Evolutionary conservation across 768 basidiomycete genomes (phyloP).

Genomic region (Lactarius hengduanensis): DNA sequence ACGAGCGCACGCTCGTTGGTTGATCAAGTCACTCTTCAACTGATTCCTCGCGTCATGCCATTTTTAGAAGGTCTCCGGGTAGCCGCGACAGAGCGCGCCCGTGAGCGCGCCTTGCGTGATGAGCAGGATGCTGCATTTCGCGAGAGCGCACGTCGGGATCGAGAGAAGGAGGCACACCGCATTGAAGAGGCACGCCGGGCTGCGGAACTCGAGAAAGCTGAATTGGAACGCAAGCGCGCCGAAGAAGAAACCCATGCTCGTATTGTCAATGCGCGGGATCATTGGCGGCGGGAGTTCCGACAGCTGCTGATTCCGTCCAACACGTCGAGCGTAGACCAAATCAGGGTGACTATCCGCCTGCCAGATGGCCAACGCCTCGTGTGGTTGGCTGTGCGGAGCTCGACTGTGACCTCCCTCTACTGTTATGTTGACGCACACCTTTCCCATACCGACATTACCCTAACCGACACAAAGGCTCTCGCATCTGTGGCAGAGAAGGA

Average conservation of each 20-base stretch:
- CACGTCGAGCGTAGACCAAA: conserved; percentile 38
- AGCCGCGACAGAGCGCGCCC: conserved; percentile 47
- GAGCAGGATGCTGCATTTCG: conserved; percentile 82
- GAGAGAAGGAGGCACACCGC: conserved; percentile 40
- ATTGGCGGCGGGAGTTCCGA: conserved; percentile 63
- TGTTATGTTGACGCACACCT: conserved; percentile 67
- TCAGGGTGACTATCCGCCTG: conserved; percentile 55
- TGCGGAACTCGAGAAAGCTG: conserved; percentile 30
- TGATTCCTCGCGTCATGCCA: conserved; percentile 79
- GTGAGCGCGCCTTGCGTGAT: conserved; percentile 59
- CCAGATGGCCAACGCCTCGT: conserved; percentile 54
- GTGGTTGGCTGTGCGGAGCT: conserved; percentile 49
- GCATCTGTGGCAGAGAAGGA: conserved; percentile 35
- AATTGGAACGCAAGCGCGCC: conserved; percentile 30
- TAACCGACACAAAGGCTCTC: conserved; percentile 46
- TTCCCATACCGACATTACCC: conserved; percentile 44
- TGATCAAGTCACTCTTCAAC: conserved; percentile 62
- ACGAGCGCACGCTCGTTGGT: conserved; percentile 65
- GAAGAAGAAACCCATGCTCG: conserved; percentile 35
- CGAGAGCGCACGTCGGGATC: conserved; percentile 62
- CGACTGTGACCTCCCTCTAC: conserved; percentile 64
- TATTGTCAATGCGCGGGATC: conserved; percentile 20
- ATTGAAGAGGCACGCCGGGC: conserved; percentile 32
- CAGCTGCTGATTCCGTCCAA: conserved; percentile 45
- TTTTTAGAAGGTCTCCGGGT: conserved; percentile 65